Evolutionary conservation across 495 filamentous ascomycete species (phyloP).

Genomic region (Penicillium argentinense): DNA sequence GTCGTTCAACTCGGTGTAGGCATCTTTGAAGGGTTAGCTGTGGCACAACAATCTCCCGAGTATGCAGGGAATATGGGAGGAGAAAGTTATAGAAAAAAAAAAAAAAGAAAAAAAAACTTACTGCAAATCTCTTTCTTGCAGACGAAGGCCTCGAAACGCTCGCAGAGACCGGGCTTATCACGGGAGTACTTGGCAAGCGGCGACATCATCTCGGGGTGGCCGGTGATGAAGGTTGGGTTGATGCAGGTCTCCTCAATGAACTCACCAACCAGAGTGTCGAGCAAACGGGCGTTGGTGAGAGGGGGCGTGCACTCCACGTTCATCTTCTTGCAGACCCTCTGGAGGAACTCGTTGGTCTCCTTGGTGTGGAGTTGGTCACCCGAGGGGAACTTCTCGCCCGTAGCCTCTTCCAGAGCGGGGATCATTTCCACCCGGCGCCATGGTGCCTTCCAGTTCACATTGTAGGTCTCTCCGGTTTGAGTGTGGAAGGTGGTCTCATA

Average conservation of each 20-base stretch:
- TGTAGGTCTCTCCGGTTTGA: conserved; percentile 76
- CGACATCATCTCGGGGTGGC: conserved; percentile 96
- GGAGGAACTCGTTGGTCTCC: conserved; percentile 84
- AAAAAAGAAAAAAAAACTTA: not conserved
- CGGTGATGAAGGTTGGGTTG: conserved; percentile 94
- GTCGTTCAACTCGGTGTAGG: conserved; percentile 98
- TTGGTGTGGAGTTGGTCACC: conserved; percentile 84
- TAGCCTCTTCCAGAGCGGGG: conserved; percentile 82
- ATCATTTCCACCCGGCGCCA: conserved; percentile 98
- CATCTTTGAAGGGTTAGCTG: conserved; percentile 40
- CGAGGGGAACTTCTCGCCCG: conserved; percentile 90
- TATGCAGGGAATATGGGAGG: too few relatives aligned
- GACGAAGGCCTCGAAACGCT: conserved; percentile 96
- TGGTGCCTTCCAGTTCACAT: conserved; percentile 93
- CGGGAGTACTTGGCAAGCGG: conserved; percentile 96
- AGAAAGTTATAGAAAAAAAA: too few relatives aligned
- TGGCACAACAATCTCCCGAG: conserved; percentile 78
- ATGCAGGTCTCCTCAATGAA: conserved; percentile 93
- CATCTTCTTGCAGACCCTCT: conserved; percentile 79
- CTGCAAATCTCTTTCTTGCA: conserved; percentile 92
- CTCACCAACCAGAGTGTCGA: conserved; percentile 94
- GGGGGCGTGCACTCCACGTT: conserved; percentile 88
- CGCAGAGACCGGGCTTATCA: conserved; percentile 76
- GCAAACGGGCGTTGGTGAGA: conserved; percentile 92
- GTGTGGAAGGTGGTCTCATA: conserved; percentile 82